phyloP scores from a whole-genome alignment of 768 basidiomycete genomes.

The Russula lepida region DNA sequence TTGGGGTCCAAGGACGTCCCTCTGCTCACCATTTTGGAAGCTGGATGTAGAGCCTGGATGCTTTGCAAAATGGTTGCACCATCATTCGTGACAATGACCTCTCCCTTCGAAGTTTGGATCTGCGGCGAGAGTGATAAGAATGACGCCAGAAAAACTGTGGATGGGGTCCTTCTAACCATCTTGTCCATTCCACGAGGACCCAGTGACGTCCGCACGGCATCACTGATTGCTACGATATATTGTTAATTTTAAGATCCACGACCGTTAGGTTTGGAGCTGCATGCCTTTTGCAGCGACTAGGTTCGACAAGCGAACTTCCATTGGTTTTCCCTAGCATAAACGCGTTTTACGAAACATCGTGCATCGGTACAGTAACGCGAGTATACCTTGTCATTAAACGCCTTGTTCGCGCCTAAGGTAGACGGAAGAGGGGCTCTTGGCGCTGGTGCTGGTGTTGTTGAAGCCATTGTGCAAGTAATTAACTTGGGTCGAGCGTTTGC shows the following conservation, averaged over 20 bases:
- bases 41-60: slow-evolving; percentile 93
- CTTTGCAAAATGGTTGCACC: slow-evolving; percentile 96
- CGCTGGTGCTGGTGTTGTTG: slow-evolving; percentile 22
- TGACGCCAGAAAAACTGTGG: neutral
- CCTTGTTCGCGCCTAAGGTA: slow-evolving; percentile 25
- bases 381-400: slow-evolving; percentile 80
- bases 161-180: slow-evolving; percentile 54
- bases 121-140: slow-evolving; percentile 27
- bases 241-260: slow-evolving; percentile 7
- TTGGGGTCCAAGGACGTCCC: neutral
- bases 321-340: slow-evolving; percentile 76
- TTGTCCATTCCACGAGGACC: slow-evolving; percentile 99
- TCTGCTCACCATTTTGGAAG: slow-evolving; percentile 84
- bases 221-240: slow-evolving; percentile 69
- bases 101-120: slow-evolving; percentile 96
- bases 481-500: neutral
- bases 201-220: slow-evolving; percentile 92
- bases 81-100: slow-evolving; percentile 97
- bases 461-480: slow-evolving; percentile 22
- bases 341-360: slow-evolving; percentile 24
- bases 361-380: neutral
- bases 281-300: slow-evolving; percentile 97
- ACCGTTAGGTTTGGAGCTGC: slow-evolving; percentile 19
- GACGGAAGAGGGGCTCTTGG: slow-evolving; percentile 17
- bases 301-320: slow-evolving; percentile 95